Evolutionary conservation across 2,329 filamentous ascomycete species (phyloP), one percentile per base, ranked within the genome.

Genomic region (Epichloe typhina): DNA sequence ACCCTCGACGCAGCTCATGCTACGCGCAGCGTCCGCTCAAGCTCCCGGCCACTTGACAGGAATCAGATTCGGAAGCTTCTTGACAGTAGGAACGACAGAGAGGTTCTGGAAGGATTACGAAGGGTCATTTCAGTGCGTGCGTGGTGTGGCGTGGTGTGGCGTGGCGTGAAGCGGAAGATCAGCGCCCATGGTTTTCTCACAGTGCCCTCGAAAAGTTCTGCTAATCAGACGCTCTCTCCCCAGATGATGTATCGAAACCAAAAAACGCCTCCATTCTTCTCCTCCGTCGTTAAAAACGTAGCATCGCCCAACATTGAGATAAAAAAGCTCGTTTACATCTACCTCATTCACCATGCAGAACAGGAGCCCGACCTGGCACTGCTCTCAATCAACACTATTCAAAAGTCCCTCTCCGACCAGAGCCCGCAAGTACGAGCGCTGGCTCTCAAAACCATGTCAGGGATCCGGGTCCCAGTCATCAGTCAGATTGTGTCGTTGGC

Each of bases 251-350:
- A 96, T 71, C 82, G 83, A 58, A 82, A 86, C 59, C 87, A 94
- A 65, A 65, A 84, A 58, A 95, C 89, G 52, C 76, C 95, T 2
- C 83, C 87, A 21, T 95, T 91, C 75, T 98, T 98, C 74, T 95
- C 91, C n/a, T 86, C 89, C 23, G 86, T 98, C 50, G 88, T 98
- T 66, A 98, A 98, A 72, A 98, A 97, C 60, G 88, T 96, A 53
- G 91, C 91, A 31, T 95, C 88, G 38, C 86, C 90, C 13, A 95
- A 89, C 61, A 77, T 96, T 60, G 89, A 95, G 62, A 90, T 97
- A 68, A 94, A 96, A 71, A 97, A 97, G 68, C 82, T 98, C 51
- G 93, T 98, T 55, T 98, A 98, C 73, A 95, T 96, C 65, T 98
- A 96, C 69, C 82, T 98, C 55, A 84, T 97, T 54, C 88, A 94